Evolutionary conservation across 495 filamentous ascomycete genomes (phyloP).

Genomic region (Arthonia radiata): DNA sequence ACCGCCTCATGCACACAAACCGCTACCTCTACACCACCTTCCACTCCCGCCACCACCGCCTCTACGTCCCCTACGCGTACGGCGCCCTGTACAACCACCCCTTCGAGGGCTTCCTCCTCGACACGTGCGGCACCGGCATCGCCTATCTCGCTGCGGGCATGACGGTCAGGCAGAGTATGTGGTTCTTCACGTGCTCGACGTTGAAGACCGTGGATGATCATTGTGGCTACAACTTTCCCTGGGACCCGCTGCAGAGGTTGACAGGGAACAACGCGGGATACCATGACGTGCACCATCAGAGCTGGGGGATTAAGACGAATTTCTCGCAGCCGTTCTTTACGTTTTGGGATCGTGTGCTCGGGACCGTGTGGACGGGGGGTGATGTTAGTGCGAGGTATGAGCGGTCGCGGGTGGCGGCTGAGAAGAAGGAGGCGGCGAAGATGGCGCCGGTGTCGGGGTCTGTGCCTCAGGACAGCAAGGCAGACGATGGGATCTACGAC

Average conservation of each 20-base stretch:
- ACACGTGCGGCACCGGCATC: conserved; percentile 63
- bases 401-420: conserved; percentile 10
- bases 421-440: too few relatives aligned
- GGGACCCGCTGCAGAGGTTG: conserved; percentile 75
- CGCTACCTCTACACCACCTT: conserved; percentile 87
- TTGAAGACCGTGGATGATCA: conserved; percentile 97
- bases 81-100: conserved; percentile 94
- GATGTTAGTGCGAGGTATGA: conserved; percentile 24
- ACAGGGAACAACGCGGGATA: conserved; percentile 86
- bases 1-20: conserved; percentile 84
- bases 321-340: conserved; percentile 69
- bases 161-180: conserved; percentile 54
- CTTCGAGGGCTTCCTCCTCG: conserved; percentile 74
- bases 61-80: conserved; percentile 94
- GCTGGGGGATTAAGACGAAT: conserved; percentile 82
- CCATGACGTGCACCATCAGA: conserved; percentile 96
- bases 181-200: conserved; percentile 60
- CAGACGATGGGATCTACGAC: too few relatives aligned
- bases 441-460: too few relatives aligned
- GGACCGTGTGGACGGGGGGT: conserved; percentile 49
- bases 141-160: conserved; percentile 57
- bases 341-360: conserved; percentile 52
- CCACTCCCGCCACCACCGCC: conserved; percentile 81
- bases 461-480: too few relatives aligned
- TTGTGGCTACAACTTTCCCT: conserved; percentile 85